A percentile compares a stretch with the other conserved stretches of the same genome.
Evolutionary conservation across 805 yeast species (phyloP).

Genomic region (Kodamaea laetipori): DNA sequence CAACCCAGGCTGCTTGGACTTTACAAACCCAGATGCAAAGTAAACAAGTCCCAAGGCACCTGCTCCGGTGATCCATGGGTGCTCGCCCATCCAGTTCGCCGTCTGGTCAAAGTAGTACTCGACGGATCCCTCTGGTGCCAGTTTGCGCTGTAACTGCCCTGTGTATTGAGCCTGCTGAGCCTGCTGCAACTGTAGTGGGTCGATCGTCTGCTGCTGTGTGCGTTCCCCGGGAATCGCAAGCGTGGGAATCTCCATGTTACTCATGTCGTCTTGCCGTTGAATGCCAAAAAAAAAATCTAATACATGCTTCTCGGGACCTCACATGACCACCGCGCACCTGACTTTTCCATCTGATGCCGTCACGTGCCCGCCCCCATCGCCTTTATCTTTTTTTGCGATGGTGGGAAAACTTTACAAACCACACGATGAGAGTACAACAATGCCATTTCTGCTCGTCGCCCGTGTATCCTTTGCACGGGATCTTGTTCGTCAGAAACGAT

Average conservation of each 20-base stretch:
- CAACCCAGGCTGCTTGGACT: conserved; percentile 65
- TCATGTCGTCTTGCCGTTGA: conserved; percentile 18
- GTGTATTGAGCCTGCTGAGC: conserved; percentile 30
- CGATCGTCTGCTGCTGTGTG: conserved; percentile 24
- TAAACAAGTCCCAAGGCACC: conserved; percentile 70
- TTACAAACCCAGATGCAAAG: conserved; percentile 66
- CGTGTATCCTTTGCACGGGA: conserved; percentile 81
- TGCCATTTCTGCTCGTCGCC: conserved; percentile 99
- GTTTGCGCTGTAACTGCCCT: conserved; percentile 44
- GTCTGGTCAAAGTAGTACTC: conserved; percentile 70
- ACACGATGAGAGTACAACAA: conserved; percentile 75
- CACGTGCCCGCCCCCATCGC: neutral
- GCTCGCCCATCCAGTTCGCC: conserved; percentile 62
- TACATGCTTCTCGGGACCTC: neutral
- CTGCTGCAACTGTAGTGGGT: conserved; percentile 25
- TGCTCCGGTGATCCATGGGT: conserved; percentile 71
- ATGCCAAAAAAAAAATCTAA: neutral
- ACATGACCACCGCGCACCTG: no score
- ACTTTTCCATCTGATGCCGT: no score
- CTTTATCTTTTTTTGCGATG: conserved; percentile 7
- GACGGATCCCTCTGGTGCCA: conserved; percentile 46
- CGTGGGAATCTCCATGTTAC: conserved; percentile 54
- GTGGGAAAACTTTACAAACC: conserved; percentile 5
- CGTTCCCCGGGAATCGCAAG: conserved; percentile 58
- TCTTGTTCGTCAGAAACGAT: conserved; percentile 96